These are phyloP conservation scores for Omphalotus olearius DNA, from an alignment of 1,284 basidiomycete species.

Conservation along the genomic window DNA sequence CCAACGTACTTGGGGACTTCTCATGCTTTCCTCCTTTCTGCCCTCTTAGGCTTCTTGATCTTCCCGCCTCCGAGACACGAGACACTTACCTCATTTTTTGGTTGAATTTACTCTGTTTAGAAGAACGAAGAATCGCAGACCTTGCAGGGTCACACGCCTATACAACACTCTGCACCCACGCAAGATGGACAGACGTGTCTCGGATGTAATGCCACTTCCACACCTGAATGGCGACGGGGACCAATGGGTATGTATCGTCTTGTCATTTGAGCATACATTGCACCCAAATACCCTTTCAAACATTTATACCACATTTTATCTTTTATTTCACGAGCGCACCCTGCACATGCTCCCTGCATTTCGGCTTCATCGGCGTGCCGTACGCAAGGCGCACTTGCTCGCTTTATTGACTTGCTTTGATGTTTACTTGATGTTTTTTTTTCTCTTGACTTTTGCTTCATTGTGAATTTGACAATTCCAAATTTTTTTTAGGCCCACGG, in stretches of 20 bases:
- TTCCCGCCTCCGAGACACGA: not conserved
- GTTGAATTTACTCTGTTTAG: too few species aligned
- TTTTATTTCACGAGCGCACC: not conserved
- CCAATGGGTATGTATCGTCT: slow-evolving; percentile 56
- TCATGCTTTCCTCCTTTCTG: not conserved
- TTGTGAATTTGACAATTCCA: not conserved
- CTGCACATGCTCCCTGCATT: not conserved
- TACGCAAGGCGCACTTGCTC: too few species aligned
- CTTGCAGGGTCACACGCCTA: too few species aligned
- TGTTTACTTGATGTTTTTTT: not conserved
- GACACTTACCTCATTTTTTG: not conserved
- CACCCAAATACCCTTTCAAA: not conserved
- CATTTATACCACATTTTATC: not conserved
- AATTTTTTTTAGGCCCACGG: slow-evolving; percentile 51
- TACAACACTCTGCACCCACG: not conserved
- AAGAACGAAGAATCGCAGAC: not conserved
- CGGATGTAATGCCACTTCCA: slow-evolving; percentile 77
- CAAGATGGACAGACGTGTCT: slow-evolving; percentile 58
- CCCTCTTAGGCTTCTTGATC: not conserved
- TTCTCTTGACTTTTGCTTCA: not conserved
- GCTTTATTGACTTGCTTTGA: too few species aligned
- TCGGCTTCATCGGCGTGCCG: too few species aligned
- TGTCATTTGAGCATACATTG: not conserved
- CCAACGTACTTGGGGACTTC: too few species aligned
- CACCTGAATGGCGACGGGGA: slow-evolving; percentile 78